These are phyloP conservation scores for Polyporus arcularius DNA, from an alignment of 768 basidiomycete species.

Conservation along the genomic window DNA sequence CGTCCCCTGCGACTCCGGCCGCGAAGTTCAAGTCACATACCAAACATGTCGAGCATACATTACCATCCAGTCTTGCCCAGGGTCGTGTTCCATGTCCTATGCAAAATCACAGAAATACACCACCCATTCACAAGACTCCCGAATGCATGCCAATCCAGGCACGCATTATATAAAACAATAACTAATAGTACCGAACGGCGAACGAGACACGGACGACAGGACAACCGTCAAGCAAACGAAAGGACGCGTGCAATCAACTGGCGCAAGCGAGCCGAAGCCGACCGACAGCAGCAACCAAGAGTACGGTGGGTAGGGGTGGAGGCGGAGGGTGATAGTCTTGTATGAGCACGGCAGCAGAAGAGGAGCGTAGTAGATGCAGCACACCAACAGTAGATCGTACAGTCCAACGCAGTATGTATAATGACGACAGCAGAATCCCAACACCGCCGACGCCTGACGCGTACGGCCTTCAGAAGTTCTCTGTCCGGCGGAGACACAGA, in stretches of 20 bases:
- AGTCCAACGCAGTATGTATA: not conserved
- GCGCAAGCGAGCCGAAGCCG: slow-evolving; percentile 18
- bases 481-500: slow-evolving; percentile 11
- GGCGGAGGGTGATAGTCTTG: not conserved
- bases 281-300: slow-evolving; percentile 5
- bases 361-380: not conserved
- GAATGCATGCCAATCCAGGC: not conserved
- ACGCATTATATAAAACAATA: slow-evolving; percentile 6
- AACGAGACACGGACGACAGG: not conserved
- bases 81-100: not conserved
- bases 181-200: not conserved
- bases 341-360: not conserved
- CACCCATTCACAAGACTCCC: not conserved
- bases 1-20: too few species aligned
- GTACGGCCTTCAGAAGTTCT: slow-evolving; percentile 28
- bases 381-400: slow-evolving; percentile 9
- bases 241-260: slow-evolving; percentile 18
- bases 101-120: too few species aligned
- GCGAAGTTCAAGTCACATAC: too few species aligned
- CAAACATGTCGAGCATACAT: not conserved
- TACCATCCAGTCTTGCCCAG: not conserved
- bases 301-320: not conserved
- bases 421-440: not conserved
- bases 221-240: slow-evolving; percentile 4
- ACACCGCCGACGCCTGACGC: not conserved